These are phyloP conservation scores for Septoria petroselini DNA, from an alignment of 2,329 filamentous ascomycete species.

Conservation along the genomic window DNA sequence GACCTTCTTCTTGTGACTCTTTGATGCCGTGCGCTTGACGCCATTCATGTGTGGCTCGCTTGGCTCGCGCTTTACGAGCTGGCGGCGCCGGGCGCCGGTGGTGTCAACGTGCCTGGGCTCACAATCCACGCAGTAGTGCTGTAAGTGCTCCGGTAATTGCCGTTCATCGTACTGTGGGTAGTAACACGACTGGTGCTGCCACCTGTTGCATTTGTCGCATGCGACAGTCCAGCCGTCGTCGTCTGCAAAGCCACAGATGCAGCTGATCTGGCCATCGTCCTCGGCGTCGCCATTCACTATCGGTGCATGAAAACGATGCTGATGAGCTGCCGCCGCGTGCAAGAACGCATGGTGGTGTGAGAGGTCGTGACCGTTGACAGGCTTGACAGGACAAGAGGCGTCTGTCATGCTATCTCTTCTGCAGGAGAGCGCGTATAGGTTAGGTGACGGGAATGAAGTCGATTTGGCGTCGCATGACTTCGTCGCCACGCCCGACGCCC, in stretches of 20 bases:
- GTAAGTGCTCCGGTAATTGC: constrained; percentile 54
- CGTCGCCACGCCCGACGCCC: constrained; percentile 27
- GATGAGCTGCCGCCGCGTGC: constrained; percentile 28
- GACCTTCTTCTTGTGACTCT: constrained; percentile 83
- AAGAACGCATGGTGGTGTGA: constrained; percentile 26
- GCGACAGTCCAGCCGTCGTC: constrained; percentile 98
- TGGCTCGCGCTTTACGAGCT: constrained; percentile 31
- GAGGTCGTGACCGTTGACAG: constrained; percentile 34
- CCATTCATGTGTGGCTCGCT: constrained; percentile 60
- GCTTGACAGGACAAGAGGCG: constrained; percentile 34
- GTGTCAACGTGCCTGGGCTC: constrained; percentile 71
- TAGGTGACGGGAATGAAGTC: constrained; percentile 34
- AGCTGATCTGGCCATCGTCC: constrained; percentile 93
- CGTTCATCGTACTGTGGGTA: constrained; percentile 69
- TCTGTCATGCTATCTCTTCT: constrained; percentile 42
- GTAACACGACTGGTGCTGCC: constrained; percentile 98
- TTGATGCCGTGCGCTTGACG: constrained; percentile 68
- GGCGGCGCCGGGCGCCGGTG: constrained; percentile 62
- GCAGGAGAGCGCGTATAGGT: constrained; percentile 29
- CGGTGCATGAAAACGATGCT: constrained; percentile 27
- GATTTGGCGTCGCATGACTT: constrained; percentile 39
- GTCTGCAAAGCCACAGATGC: constrained; percentile 88
- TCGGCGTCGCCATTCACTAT: constrained; percentile 51
- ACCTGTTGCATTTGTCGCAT: constrained; percentile 92
- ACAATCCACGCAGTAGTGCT: constrained; percentile 88